Percentiles rank a stretch among this genome's conserved stretches.
Evolutionary conservation across 164 flowering plant genomes (phyloP).

Genomic region (Umbilicus rupestris): DNA sequence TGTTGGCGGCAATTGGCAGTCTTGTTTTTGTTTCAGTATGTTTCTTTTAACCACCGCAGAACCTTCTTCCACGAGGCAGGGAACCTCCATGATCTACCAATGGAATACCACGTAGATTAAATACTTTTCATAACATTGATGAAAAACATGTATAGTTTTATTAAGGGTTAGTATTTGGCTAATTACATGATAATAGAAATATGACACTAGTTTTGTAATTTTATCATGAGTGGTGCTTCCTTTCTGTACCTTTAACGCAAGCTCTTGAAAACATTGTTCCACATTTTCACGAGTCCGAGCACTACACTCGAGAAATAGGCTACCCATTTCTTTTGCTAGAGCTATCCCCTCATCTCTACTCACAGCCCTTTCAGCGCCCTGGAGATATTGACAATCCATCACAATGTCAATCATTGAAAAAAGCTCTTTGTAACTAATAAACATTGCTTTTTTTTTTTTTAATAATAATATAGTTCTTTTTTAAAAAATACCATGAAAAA

Average conservation of each 20-base stretch:
- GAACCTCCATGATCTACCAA: constrained; percentile 66
- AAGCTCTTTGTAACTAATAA: too few relatives aligned
- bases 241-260: constrained; percentile 82
- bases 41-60: constrained; percentile 44
- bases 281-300: constrained; percentile 79
- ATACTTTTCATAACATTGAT: too few relatives aligned
- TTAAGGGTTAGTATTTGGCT: too few relatives aligned
- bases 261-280: constrained; percentile 70
- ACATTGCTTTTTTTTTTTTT: too few relatives aligned
- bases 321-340: constrained; percentile 54
- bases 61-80: constrained; percentile 68
- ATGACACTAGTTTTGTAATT: too few relatives aligned
- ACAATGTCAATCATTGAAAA: not conserved
- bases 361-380: constrained; percentile 69
- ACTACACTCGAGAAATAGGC: constrained; percentile 70
- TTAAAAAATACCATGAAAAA: too few relatives aligned
- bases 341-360: constrained; percentile 70
- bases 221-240: too few relatives aligned
- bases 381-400: constrained; percentile 5
- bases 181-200: too few relatives aligned
- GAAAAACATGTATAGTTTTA: too few relatives aligned
- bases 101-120: not conserved
- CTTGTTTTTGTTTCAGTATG: constrained; percentile 55
- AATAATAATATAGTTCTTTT: too few relatives aligned
- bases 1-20: constrained; percentile 25